phyloP scores from a whole-genome alignment of 1,139 yeast genomes.

The Yamadazyma atmosphaerica region DNA sequence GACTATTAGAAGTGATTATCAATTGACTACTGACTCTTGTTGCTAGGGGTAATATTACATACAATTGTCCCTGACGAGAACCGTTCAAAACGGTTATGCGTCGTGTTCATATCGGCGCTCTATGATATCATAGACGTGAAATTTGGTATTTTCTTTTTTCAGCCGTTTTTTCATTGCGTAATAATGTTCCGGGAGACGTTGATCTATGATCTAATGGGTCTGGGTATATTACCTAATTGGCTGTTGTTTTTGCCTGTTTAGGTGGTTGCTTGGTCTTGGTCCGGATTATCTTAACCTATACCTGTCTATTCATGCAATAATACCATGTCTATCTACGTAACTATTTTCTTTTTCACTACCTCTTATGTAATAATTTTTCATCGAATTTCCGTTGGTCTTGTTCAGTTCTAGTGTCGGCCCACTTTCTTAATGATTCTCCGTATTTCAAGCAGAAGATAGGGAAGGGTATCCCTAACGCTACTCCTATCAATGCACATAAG shows the following conservation, averaged over 20 bases:
- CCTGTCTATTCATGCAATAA: too few species aligned
- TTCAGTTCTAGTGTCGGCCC: constrained; percentile 54
- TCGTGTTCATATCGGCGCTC: not conserved
- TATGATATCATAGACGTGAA: constrained; percentile 2
- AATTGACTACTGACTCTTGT: not conserved
- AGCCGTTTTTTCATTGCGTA: not conserved
- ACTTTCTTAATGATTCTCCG: constrained; percentile 54
- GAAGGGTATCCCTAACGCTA: constrained; percentile 62
- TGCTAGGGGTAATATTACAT: too few species aligned
- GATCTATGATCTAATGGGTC: not conserved
- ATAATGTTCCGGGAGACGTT: not conserved
- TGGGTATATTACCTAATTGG: not conserved
- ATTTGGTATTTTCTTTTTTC: not conserved
- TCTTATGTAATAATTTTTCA: constrained; percentile 17
- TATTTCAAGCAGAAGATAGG: constrained; percentile 56
- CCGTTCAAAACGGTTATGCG: constrained; percentile 1
- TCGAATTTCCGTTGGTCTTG: constrained; percentile 42
- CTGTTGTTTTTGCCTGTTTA: not conserved
- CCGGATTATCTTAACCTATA: constrained; percentile 22
- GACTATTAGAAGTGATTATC: too few species aligned
- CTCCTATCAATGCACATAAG: constrained; percentile 54
- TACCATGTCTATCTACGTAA: too few species aligned
- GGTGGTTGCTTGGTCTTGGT: not conserved
- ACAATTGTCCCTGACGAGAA: not conserved
- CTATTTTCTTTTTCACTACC: constrained; percentile 20